Evolutionary conservation across 257 asterid genomes (phyloP).

Genomic region (Dorcoceras hygrometricum): DNA sequence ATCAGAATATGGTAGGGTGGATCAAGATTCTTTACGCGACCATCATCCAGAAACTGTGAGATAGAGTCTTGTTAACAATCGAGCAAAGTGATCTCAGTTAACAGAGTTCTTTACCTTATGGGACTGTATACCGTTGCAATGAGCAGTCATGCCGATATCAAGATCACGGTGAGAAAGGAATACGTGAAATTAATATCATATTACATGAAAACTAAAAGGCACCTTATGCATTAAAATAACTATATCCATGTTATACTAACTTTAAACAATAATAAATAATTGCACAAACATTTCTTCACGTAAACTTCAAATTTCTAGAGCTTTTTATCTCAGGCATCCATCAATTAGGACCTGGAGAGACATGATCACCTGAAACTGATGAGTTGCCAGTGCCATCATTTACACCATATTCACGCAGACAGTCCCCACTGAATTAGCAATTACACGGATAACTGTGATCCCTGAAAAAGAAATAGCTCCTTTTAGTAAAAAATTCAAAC

Average conservation of each 20-base stretch:
- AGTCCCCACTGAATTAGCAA: slow-evolving; percentile 32
- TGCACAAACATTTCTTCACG: not conserved
- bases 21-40: not conserved
- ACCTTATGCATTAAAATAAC: not conserved
- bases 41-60: too few relatives aligned
- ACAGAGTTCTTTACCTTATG: too few relatives aligned
- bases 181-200: not conserved
- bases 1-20: too few relatives aligned
- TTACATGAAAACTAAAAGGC: not conserved
- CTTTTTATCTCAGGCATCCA: not conserved
- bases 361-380: slow-evolving; percentile 50
- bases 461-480: not conserved
- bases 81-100: not conserved
- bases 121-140: too few relatives aligned
- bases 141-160: too few relatives aligned
- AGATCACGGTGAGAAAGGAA: too few relatives aligned
- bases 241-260: not conserved
- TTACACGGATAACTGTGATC: not conserved
- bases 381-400: slow-evolving; percentile 50
- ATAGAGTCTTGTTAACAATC: not conserved
- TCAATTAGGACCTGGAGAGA: slow-evolving; percentile 11
- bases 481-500: not conserved
- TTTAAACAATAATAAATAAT: too few relatives aligned
- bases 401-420: slow-evolving; percentile 31
- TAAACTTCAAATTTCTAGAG: not conserved